A percentile compares a stretch with the other conserved stretches of the same genome.
Conservation (phyloP, 441 rosid species). For the Kokia cookei region DNA sequence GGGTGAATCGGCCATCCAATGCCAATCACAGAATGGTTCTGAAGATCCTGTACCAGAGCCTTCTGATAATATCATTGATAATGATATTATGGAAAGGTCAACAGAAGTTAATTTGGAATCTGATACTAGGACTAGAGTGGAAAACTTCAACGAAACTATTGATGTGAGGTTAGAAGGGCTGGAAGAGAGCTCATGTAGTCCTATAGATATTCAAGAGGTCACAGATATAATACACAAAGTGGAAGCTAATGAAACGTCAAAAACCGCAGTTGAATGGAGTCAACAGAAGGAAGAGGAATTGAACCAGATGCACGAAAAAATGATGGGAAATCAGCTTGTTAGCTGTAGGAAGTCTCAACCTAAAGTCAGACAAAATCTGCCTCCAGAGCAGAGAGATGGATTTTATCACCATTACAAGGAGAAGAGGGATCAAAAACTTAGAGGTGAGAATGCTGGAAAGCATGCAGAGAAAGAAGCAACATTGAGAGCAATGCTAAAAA, state of each 20-base stretch:
- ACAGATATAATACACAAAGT: constrained; percentile 11
- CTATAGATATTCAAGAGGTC: constrained; percentile 18
- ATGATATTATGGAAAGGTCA: constrained; percentile 18
- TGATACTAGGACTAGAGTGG: constrained; percentile 17
- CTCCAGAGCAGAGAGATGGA: constrained; percentile 50
- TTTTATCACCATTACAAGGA: constrained; percentile 54
- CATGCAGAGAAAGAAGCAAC: constrained; percentile 49
- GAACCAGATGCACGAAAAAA: constrained; percentile 43
- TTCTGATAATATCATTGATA: constrained; percentile 18
- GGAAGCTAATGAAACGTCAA: constrained; percentile 24
- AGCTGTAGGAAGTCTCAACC: constrained; percentile 19
- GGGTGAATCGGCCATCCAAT: constrained; percentile 34
- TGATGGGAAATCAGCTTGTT: constrained; percentile 29
- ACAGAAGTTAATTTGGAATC: constrained; percentile 26
- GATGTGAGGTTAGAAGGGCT: constrained; percentile 18
- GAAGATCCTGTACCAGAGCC: constrained; percentile 24
- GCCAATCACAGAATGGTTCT: constrained; percentile 21
- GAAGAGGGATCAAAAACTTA: constrained; percentile 58
- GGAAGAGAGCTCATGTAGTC: constrained; percentile 24
- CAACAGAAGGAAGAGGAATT: constrained; percentile 49
- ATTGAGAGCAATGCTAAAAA: constrained; percentile 46
- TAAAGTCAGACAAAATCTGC: constrained; percentile 17
- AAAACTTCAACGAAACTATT: constrained; percentile 19
- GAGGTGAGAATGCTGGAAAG: constrained; percentile 48
- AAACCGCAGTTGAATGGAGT: constrained; percentile 40